phyloP scores from a whole-genome alignment of 192 early-diverging fungal genomes.

The Podila epicladia region DNA sequence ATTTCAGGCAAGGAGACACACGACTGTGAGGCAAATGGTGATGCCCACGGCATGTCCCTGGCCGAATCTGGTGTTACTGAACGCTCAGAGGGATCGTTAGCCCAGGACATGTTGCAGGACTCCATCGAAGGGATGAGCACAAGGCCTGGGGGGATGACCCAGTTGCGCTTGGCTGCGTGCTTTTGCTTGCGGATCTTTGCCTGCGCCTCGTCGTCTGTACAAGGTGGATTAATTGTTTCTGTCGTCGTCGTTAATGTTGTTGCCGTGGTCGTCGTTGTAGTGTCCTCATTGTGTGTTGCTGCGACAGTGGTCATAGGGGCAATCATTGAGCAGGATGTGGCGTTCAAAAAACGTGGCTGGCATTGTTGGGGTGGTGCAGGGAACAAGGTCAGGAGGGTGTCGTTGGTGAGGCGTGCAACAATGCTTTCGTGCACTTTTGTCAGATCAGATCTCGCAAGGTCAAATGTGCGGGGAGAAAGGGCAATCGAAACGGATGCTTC shows the following conservation, averaged over 20 bases:
- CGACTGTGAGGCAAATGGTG: neutral
- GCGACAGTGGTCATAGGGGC: neutral
- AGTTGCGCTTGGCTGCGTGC: neutral
- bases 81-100: neutral
- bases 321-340: neutral
- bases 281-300: neutral
- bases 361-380: constrained; percentile 21
- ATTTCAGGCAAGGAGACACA: neutral
- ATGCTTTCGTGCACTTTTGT: constrained; percentile 11
- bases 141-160: constrained; percentile 7
- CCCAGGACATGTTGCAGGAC: neutral
- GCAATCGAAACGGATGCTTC: neutral
- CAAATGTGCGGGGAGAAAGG: constrained; percentile 22
- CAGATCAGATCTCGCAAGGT: constrained; percentile 12
- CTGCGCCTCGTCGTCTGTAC: neutral
- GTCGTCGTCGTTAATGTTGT: neutral
- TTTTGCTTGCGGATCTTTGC: neutral
- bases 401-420: constrained; percentile 19
- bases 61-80: neutral
- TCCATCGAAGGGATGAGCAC: neutral
- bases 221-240: neutral
- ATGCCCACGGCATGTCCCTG: too few species aligned
- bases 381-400: constrained; percentile 25
- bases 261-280: neutral
- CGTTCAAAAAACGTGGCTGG: too few species aligned